Percentiles rank a stretch among this genome's conserved stretches.
Conservation (phyloP, 148 eudicot genomes). For the Arctostaphylos glauca region DNA sequence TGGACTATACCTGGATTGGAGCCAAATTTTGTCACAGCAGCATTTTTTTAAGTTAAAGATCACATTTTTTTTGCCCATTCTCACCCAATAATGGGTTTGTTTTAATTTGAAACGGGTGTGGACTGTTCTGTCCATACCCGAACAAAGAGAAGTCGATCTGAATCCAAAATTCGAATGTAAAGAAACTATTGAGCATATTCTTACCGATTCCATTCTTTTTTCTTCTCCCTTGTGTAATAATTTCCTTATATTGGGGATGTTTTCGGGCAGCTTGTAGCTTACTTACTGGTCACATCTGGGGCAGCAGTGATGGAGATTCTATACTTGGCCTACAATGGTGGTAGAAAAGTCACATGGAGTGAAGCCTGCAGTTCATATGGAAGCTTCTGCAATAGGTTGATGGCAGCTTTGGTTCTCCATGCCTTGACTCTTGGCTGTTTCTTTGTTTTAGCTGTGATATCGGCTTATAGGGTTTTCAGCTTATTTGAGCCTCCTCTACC, state of each 20-base stretch:
- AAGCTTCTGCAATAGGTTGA: conserved; percentile 61
- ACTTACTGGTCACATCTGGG: conserved; percentile 73
- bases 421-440: conserved; percentile 59
- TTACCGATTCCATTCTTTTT: background rate
- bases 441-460: conserved; percentile 57
- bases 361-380: conserved; percentile 78
- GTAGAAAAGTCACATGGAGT: conserved; percentile 71
- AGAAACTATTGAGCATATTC: background rate
- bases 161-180: background rate
- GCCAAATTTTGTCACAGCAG: background rate
- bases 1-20: background rate
- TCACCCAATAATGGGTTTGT: background rate
- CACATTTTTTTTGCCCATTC: background rate
- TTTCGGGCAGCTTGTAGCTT: conserved; percentile 62
- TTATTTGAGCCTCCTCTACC: conserved; percentile 63
- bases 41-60: background rate
- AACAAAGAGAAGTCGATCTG: no score
- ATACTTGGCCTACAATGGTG: conserved; percentile 71
- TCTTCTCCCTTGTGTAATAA: background rate
- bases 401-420: conserved; percentile 52
- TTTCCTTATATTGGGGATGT: background rate
- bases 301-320: conserved; percentile 59
- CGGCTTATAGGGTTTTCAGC: conserved; percentile 68
- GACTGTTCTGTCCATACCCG: background rate
- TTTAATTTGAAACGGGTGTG: background rate